Evolutionary conservation across 371 early-diverging fungal genomes (phyloP), one percentile per base, ranked within the genome.

Genomic region (Actinomortierella wolfii): DNA sequence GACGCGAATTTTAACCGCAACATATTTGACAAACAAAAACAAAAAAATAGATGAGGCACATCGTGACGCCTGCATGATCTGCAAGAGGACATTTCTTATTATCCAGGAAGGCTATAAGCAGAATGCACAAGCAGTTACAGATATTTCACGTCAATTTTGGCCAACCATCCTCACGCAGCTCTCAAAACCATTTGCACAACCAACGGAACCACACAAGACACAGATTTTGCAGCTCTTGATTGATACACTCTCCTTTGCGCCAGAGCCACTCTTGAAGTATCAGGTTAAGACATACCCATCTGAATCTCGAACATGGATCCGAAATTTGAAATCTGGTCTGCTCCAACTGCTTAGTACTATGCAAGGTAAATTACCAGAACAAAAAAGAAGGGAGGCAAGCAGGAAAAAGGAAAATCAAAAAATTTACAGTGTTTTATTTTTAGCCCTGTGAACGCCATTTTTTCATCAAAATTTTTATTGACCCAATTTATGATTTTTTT

Each of bases 61-160:
- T 18, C 49, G 61, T 3, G 59, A 61, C 20, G 71, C 71, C 0
- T 24, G 51, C 14, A 45, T 56, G 56, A 43, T 71, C 2, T 65
- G 23, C 54, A 56, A 58, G 24, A 56, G 66, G 18, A 67, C 73
- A 3, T 67, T 62, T 39, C 50, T 66, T 2, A 62, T 59, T 20
- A 73, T 73, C 28, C 59, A 66, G 26, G 73, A 73, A 17, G 73
- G 73, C 1, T 73, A 45, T 34, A 62, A 73, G 25, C 66, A 66
- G 18, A 67, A 66, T 50, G 49, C 73, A 13, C 43, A 43, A 8
- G 44, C 41, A 13, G 73, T 73, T 0, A 44, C 56, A 8, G 59
- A 59, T 9, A 62, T 73, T 51, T 66, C 73, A 13, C 51, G 49
- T 18, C 63, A 59, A 6, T 73, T 66, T 39, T 42, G 66, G 11